Base-by-base conservation (phyloP, 1,284 basidiomycete genomes). In the Leccinum solheimii region DNA sequence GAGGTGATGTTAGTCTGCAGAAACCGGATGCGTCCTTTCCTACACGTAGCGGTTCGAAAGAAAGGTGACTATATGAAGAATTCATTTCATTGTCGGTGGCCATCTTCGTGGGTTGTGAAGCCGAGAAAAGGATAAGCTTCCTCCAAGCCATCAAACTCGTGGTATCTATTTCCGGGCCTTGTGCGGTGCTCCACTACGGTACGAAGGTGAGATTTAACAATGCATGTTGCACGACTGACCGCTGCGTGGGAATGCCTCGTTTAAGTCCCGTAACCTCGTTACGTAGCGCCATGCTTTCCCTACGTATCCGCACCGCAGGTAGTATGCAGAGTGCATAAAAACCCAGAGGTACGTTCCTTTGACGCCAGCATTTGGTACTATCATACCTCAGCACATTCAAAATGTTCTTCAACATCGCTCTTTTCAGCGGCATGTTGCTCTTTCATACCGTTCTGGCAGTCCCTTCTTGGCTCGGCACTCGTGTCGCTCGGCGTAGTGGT, bases 341-440 rank as follows among this genome's bases (percentile, higher is more conserved):
- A 11, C 16, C 19, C 11, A 45, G 45, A 5, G 6, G 16, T 49
- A 10, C 5, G 57, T 54, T 21, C 10, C 26, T n/a, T 30, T 19
- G 50, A 30, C 19, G 27, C n/a, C 50, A 52, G 9, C 14, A 13
- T 27, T n/a, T 26, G n/a, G 26, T 30, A 36, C 34, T 36, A 16
- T 30, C 13, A 5, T 27, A 11, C 27, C 27, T 52, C 26, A 30
- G 26, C 9, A n/a, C 26, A 52, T 27, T 52, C n/a, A n/a, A 1
- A 6, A 67, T 67, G 64, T 21, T 57, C 27, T 56, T 56, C 55
- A 50, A 23, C 8, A 1, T 26, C 7, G 34, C 45, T 21, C 9
- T 61, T 19, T 16, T 55, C 45, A n/a, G 57, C 21, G 9, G 36
- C 34, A 43, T 65, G n/a, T 49, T 55, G 23, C 50, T 65, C 21